Conservation (phyloP, 805 yeast genomes). For the Cyberlindnera sargentensis region DNA sequence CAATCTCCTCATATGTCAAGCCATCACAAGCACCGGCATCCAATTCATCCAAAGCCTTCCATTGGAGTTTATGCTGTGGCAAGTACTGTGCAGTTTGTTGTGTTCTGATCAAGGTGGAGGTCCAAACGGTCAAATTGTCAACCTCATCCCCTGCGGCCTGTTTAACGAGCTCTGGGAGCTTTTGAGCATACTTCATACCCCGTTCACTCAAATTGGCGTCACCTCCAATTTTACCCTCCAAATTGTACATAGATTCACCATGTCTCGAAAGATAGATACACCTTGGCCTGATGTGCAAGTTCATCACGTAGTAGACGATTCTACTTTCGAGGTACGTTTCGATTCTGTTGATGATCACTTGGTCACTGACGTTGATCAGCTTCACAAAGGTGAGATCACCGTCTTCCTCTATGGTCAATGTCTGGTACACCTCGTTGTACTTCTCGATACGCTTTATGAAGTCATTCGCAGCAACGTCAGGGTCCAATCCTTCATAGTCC, state of each 20-base stretch:
- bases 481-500: slow-evolving; percentile 36
- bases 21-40: slow-evolving; percentile 99
- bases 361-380: slow-evolving; percentile 80
- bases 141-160: slow-evolving; percentile 38
- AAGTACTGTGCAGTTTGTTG: slow-evolving; percentile 84
- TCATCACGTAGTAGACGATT: slow-evolving; percentile 94
- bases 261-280: slow-evolving; percentile 92
- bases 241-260: slow-evolving; percentile 88
- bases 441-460: slow-evolving; percentile 64
- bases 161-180: slow-evolving; percentile 69
- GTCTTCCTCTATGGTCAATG: slow-evolving; percentile 55
- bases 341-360: slow-evolving; percentile 80
- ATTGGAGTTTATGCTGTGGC: slow-evolving; percentile 75
- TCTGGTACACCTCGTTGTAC: slow-evolving; percentile 71
- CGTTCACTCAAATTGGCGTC: slow-evolving; percentile 81
- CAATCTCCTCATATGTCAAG: slow-evolving; percentile 91
- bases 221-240: slow-evolving; percentile 94
- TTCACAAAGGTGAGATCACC: slow-evolving; percentile 76
- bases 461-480: slow-evolving; percentile 67
- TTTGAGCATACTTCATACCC: slow-evolving; percentile 76
- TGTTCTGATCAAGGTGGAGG: slow-evolving; percentile 85
- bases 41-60: slow-evolving; percentile 96
- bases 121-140: slow-evolving; percentile 83
- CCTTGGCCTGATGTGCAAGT: slow-evolving; percentile 87
- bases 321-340: slow-evolving; percentile 86